Conservation (phyloP, 2,329 filamentous ascomycete genomes). For the Chrysoporthe cubensis region DNA sequence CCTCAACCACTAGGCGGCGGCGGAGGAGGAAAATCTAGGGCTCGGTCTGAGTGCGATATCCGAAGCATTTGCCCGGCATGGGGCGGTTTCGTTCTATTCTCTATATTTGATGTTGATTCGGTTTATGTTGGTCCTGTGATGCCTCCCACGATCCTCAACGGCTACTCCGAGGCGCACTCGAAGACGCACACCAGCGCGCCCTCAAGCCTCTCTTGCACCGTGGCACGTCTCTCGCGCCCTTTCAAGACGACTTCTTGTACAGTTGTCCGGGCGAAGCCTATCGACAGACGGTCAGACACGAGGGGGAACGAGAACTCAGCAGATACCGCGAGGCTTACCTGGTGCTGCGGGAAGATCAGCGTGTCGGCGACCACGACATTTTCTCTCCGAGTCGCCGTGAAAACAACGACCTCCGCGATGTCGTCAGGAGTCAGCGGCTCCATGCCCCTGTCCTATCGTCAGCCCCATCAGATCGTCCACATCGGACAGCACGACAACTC, state of each 20-base stretch:
- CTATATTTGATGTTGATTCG: not conserved
- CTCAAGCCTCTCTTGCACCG: not conserved
- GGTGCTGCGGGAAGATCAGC: slow-evolving; percentile 85
- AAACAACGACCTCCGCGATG: slow-evolving; percentile 89
- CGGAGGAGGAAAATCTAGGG: too few species aligned
- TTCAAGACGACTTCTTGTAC: slow-evolving; percentile 25
- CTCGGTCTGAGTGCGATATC: too few species aligned
- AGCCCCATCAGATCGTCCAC: not conserved
- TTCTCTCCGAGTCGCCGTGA: slow-evolving; percentile 79
- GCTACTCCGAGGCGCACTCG: not conserved
- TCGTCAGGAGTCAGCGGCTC: slow-evolving; percentile 88
- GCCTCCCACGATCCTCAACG: not conserved
- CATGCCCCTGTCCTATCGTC: slow-evolving; percentile 57
- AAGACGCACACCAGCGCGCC: not conserved
- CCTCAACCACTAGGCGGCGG: too few species aligned
- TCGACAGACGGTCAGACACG: slow-evolving; percentile 13
- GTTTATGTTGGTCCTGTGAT: not conserved
- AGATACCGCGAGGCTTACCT: slow-evolving; percentile 59
- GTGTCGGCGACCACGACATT: slow-evolving; percentile 92
- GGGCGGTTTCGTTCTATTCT: not conserved
- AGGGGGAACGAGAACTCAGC: not conserved
- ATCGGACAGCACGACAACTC: slow-evolving; percentile 40
- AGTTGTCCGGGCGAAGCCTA: slow-evolving; percentile 26
- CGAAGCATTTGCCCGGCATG: too few species aligned
- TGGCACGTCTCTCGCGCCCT: not conserved